A percentile compares a stretch with the other conserved stretches of the same genome.
Conservation (phyloP, 805 yeast species). For the Candida silvicultrix region DNA sequence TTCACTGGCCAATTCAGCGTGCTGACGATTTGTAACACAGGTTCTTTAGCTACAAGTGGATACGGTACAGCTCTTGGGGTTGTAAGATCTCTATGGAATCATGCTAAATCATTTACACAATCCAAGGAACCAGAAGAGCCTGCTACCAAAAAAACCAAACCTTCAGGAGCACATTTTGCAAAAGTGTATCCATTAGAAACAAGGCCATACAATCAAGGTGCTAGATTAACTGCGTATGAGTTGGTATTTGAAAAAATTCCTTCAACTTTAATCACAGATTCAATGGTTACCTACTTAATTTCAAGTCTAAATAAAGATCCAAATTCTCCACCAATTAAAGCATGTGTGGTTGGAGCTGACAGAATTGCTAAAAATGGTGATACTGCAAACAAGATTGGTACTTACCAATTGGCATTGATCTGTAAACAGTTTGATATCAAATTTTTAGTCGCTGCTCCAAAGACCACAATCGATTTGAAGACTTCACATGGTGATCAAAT, state of each 20-base stretch:
- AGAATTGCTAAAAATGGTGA: slow-evolving; percentile 42
- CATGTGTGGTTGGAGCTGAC: slow-evolving; percentile 75
- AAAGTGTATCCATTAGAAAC: slow-evolving; percentile 89
- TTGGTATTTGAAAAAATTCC: slow-evolving; percentile 82
- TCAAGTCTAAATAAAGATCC: slow-evolving; percentile 28
- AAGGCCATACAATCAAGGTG: slow-evolving; percentile 95
- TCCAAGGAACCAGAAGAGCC: slow-evolving; percentile 15
- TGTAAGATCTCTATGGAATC: slow-evolving; percentile 61
- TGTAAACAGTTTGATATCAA: slow-evolving; percentile 58
- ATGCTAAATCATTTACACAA: slow-evolving; percentile 22
- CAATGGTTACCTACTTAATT: slow-evolving; percentile 80
- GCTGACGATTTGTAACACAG: slow-evolving; percentile 92
- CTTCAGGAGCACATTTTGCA: slow-evolving; percentile 40
- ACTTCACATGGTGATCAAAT: slow-evolving; percentile 69
- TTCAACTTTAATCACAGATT: slow-evolving; percentile 82
- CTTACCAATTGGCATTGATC: slow-evolving; percentile 81
- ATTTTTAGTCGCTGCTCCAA: slow-evolving; percentile 94
- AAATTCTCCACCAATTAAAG: slow-evolving; percentile 61
- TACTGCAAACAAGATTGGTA: slow-evolving; percentile 94
- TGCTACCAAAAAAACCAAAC: slow-evolving; percentile 21
- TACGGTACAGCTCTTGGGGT: slow-evolving; percentile 97
- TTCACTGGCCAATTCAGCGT: slow-evolving; percentile 21
- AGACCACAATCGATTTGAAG: slow-evolving; percentile 74
- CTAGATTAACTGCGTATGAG: slow-evolving; percentile 88
- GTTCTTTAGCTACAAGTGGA: slow-evolving; percentile 95